phyloP scores from a whole-genome alignment of 257 asterid species.

The Scutellaria minor region DNA sequence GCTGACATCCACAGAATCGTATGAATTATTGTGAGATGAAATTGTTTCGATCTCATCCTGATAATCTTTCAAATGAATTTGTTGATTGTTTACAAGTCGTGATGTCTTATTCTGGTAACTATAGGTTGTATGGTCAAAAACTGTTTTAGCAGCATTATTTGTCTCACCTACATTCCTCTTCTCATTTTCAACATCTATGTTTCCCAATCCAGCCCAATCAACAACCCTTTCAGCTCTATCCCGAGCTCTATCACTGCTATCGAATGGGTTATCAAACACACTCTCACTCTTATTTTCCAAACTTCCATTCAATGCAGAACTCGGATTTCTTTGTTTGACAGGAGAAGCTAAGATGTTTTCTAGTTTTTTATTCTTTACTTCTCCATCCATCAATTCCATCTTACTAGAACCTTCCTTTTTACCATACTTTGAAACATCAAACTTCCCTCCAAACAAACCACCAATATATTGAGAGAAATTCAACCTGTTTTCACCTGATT shows the following conservation, averaged over 20 bases:
- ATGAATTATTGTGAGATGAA: conserved; percentile 47
- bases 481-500: conserved; percentile 43
- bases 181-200: conserved; percentile 36
- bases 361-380: conserved; percentile 36
- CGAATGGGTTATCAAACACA: conserved; percentile 30
- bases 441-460: conserved; percentile 53
- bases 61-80: conserved; percentile 46
- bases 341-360: conserved; percentile 54
- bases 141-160: conserved; percentile 42
- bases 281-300: conserved; percentile 34
- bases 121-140: conserved; percentile 46
- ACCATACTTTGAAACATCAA: conserved; percentile 42
- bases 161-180: conserved; percentile 36
- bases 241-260: conserved; percentile 31
- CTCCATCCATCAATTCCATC: conserved; percentile 46
- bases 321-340: conserved; percentile 44
- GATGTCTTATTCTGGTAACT: conserved; percentile 51
- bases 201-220: conserved; percentile 42
- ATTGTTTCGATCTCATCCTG: conserved; percentile 50
- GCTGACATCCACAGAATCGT: conserved; percentile 64
- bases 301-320: conserved; percentile 31
- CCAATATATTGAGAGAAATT: conserved; percentile 42
- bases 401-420: conserved; percentile 41
- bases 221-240: conserved; percentile 32
- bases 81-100: conserved; percentile 45